These are phyloP conservation scores for Myrmaecium sp. DNA, from an alignment of 2,329 filamentous ascomycete genomes.

Conservation along the genomic window DNA sequence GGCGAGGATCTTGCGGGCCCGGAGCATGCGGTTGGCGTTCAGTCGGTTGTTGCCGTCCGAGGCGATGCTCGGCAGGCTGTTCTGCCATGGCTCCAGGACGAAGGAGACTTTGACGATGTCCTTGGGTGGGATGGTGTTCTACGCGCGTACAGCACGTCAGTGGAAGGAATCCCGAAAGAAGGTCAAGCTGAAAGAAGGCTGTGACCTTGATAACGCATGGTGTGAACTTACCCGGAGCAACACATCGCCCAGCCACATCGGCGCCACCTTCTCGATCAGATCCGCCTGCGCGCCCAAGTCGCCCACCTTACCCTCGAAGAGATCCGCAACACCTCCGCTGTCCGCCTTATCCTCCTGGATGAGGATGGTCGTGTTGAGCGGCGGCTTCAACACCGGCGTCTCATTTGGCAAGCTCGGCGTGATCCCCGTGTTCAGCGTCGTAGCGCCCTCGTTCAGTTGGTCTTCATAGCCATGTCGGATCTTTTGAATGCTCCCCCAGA, in stretches of 20 bases:
- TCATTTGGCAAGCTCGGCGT: slow-evolving; percentile 55
- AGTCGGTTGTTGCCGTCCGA: slow-evolving; percentile 73
- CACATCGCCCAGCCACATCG: slow-evolving; percentile 84
- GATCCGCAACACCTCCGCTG: slow-evolving; percentile 53
- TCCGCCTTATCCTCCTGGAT: slow-evolving; percentile 50
- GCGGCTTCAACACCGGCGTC: slow-evolving; percentile 59
- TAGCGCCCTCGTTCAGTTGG: slow-evolving; percentile 34
- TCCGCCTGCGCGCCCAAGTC: slow-evolving; percentile 62
- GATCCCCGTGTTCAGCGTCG: slow-evolving; percentile 43
- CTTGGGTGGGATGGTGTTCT: slow-evolving; percentile 69
- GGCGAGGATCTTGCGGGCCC: slow-evolving; percentile 81
- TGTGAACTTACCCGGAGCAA: slow-evolving; percentile 43
- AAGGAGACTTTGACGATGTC: slow-evolving; percentile 97
- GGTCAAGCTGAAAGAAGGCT: no score
- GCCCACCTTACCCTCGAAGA: slow-evolving; percentile 79
- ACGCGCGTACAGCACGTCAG: no score
- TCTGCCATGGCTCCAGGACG: slow-evolving; percentile 65
- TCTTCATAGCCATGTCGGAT: slow-evolving; percentile 60
- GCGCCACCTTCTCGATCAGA: slow-evolving; percentile 67
- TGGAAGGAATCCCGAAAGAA: background rate
- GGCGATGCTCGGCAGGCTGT: slow-evolving; percentile 56
- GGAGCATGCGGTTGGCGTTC: slow-evolving; percentile 92
- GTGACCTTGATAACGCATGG: background rate
- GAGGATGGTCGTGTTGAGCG: slow-evolving; percentile 43
- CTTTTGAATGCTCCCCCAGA: slow-evolving; percentile 54